A percentile compares a stretch with the other conserved stretches of the same genome.
Evolutionary conservation across 73 alveolate genomes (phyloP).

Genomic region (Paraurostyla sp.): DNA sequence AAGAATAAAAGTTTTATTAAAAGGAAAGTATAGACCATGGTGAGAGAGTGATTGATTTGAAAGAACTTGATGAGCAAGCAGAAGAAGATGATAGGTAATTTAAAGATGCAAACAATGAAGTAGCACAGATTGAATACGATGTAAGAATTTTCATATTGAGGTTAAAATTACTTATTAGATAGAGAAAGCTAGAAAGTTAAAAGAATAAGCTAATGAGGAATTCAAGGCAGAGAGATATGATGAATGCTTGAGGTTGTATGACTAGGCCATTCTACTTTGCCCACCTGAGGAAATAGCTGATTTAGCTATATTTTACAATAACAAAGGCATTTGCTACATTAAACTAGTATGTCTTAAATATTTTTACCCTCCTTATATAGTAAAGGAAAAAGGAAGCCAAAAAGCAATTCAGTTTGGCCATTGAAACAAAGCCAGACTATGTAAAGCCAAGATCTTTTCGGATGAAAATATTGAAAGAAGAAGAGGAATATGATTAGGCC

Average conservation of each 20-base stretch:
- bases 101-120: conserved; percentile 26
- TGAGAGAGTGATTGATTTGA: not conserved
- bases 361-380: not conserved
- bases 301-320: conserved; percentile 66
- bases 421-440: conserved; percentile 82
- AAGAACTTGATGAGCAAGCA: conserved; percentile 18
- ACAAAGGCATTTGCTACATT: conserved; percentile 59
- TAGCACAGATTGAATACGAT: not conserved
- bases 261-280: conserved; percentile 61
- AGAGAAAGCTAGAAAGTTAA: conserved; percentile 53
- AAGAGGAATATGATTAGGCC: conserved; percentile 69
- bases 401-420: conserved; percentile 67
- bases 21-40: not conserved
- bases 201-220: conserved; percentile 62
- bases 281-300: conserved; percentile 68
- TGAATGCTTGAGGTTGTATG: conserved; percentile 55
- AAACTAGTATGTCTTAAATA: conserved; percentile 27
- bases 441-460: conserved; percentile 61
- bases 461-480: conserved; percentile 51
- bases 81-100: conserved; percentile 31
- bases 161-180: not conserved
- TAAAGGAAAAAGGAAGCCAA: conserved; percentile 73
- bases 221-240: conserved; percentile 45
- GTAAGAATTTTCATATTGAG: not conserved
- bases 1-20: not conserved